Evolutionary conservation across 176 grass and related monocot genomes (phyloP), one percentile per base, ranked within the genome.

Genomic region (Alopecurus myosuroides): DNA sequence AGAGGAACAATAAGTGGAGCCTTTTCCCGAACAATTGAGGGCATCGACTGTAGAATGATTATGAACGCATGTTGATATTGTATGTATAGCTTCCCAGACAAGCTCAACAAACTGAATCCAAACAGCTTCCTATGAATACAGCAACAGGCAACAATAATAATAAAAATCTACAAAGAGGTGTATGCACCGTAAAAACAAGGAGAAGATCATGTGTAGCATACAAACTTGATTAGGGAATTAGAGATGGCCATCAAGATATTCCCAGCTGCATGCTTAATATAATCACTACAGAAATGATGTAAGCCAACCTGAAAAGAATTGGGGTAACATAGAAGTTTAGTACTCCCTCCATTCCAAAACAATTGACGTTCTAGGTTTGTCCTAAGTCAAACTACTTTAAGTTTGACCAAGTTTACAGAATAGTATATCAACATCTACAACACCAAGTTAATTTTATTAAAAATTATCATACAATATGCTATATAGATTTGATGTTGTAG

Each of bases 21-120:
- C 81, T 83, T 84, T 49, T 63, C 45, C 36, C 35, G n/a, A 69
- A 61, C 9, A 26, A 81, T 8, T 72, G 30, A 31, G 53, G 30
- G 74, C 61, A 34, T 48, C 74, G 77, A 42, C 67, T 85, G 80
- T 61, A 72, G 64, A 84, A 84, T 36, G 22, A 64, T 69, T 79
- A 88, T 56, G 42, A 71, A 61, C 37, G 31, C 73, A 85, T 58
- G 55, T 85, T 65, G 78, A 92, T 68, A 88, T 46, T 81, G 61
- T 68, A 57, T 83, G 87, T 51, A 87, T 77, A 66, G 74, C 77
- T 70, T 80, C 70, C 91, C 91, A 98, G 68, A 94, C 26, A 19
- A 94, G 84, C 55, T 88, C 80, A 30, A 98, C 40, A 86, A 92
- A 98, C 35, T 90, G 83, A 74, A 87, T 49, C 93, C 96, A 95